phyloP scores from a whole-genome alignment of 768 basidiomycete genomes.

The Tephrocybe sp. region DNA sequence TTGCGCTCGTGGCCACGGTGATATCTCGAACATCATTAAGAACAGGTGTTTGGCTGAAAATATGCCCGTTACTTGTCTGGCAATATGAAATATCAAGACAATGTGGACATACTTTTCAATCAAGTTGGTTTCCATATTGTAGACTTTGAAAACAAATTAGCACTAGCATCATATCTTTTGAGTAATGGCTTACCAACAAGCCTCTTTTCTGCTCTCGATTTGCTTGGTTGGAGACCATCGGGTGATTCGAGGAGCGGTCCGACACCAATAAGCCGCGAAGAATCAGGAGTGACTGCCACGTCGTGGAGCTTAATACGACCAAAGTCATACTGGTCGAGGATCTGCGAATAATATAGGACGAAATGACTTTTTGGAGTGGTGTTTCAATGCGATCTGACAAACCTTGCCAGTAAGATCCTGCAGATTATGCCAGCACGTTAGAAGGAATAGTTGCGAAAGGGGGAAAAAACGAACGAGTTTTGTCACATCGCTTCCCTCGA shows the following conservation, averaged over 20 bases:
- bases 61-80: constrained; percentile 13
- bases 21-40: constrained; percentile 74
- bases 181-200: constrained; percentile 53
- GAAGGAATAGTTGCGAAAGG: constrained; percentile 3
- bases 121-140: constrained; percentile 62
- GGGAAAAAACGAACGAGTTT: constrained; percentile 47
- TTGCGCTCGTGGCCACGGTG: constrained; percentile 52
- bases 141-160: constrained; percentile 40
- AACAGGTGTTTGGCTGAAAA: constrained; percentile 64
- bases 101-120: constrained; percentile 61
- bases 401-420: constrained; percentile 65
- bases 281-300: constrained; percentile 69
- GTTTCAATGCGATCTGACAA: too few relatives aligned
- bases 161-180: background rate
- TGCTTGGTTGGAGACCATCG: constrained; percentile 65
- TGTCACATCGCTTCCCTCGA: constrained; percentile 61
- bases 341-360: too few relatives aligned
- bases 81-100: background rate
- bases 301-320: constrained; percentile 66
- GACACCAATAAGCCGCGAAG: constrained; percentile 62
- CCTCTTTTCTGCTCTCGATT: constrained; percentile 71
- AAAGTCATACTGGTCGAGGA: constrained; percentile 59
- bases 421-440: constrained; percentile 6
- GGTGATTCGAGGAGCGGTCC: constrained; percentile 67
- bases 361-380: too few relatives aligned